Conservation (phyloP, 371 early-diverging fungal species). For the Mucor mucedo region DNA sequence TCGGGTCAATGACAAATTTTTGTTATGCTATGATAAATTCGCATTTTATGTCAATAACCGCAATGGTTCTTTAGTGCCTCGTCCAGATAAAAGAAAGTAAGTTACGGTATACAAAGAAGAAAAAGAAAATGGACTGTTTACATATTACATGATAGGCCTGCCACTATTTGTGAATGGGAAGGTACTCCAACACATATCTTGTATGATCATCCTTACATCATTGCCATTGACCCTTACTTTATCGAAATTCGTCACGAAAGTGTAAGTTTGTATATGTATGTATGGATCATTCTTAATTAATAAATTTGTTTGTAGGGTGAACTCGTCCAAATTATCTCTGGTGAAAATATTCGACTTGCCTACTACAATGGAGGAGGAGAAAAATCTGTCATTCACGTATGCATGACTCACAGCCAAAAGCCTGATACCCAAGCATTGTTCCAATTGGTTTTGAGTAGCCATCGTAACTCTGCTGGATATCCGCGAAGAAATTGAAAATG, state of each 20-base stretch:
- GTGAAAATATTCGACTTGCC: slow-evolving; percentile 55
- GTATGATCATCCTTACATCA: slow-evolving; percentile 81
- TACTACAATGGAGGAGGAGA: slow-evolving; percentile 51
- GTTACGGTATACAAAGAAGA: not conserved
- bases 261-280: slow-evolving; percentile 38
- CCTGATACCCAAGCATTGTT: slow-evolving; percentile 53
- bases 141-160: slow-evolving; percentile 26
- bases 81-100: slow-evolving; percentile 42
- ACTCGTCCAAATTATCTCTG: slow-evolving; percentile 53
- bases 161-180: slow-evolving; percentile 60
- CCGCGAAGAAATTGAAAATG: slow-evolving; percentile 9
- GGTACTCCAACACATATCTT: slow-evolving; percentile 69
- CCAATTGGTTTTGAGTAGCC: slow-evolving; percentile 35
- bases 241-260: slow-evolving; percentile 86
- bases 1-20: slow-evolving; percentile 71
- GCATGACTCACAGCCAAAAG: slow-evolving; percentile 51
- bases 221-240: slow-evolving; percentile 87
- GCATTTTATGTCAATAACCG: slow-evolving; percentile 90
- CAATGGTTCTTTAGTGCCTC: slow-evolving; percentile 48
- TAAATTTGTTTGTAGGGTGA: slow-evolving; percentile 36
- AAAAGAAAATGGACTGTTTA: not conserved
- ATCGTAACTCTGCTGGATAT: slow-evolving; percentile 22
- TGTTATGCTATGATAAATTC: slow-evolving; percentile 93
- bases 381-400: slow-evolving; percentile 49
- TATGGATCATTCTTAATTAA: not conserved